Evolutionary conservation across 192 early-diverging fungal species (phyloP).

Genomic region (Backusella luteola): DNA sequence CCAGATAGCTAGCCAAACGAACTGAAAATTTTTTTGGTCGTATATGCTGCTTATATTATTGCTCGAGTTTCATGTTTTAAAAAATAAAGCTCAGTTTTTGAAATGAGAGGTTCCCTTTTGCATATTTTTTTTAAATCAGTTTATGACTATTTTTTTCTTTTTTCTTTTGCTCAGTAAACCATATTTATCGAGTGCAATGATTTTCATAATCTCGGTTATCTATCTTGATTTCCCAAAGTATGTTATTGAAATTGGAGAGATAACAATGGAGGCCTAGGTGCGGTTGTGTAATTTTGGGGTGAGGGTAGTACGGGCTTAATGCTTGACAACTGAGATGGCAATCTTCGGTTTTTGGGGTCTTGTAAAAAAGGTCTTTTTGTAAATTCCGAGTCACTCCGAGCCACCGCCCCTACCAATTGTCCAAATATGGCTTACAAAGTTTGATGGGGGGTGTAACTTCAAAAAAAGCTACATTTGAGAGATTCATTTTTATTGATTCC

Average conservation of each 20-base stretch:
- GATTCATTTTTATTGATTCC: not conserved
- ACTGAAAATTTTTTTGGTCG: not conserved
- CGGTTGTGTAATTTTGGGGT: slow-evolving; percentile 10
- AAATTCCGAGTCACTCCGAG: slow-evolving; percentile 11
- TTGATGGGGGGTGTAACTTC: slow-evolving; percentile 4
- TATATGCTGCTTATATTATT: not conserved
- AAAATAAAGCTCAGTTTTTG: not conserved
- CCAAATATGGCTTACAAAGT: slow-evolving; percentile 4
- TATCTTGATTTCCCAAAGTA: slow-evolving; percentile 1
- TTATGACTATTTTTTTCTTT: not conserved
- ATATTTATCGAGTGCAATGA: not conserved
- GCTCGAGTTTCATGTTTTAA: not conserved
- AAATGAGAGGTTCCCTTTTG: not conserved
- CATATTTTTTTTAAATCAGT: not conserved
- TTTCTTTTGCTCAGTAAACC: not conserved
- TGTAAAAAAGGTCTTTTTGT: not conserved
- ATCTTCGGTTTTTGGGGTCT: slow-evolving; percentile 10
- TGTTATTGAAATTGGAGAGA: not conserved
- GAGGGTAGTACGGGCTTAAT: slow-evolving; percentile 1
- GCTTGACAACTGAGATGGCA: slow-evolving; percentile 5
- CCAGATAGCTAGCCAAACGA: not conserved
- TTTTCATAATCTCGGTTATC: not conserved
- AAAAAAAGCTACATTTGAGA: not conserved
- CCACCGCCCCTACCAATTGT: slow-evolving; percentile 9
- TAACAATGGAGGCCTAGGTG: not conserved